phyloP scores from a whole-genome alignment of 352 stramenopile species.

The Globisporangium takayamanum region DNA sequence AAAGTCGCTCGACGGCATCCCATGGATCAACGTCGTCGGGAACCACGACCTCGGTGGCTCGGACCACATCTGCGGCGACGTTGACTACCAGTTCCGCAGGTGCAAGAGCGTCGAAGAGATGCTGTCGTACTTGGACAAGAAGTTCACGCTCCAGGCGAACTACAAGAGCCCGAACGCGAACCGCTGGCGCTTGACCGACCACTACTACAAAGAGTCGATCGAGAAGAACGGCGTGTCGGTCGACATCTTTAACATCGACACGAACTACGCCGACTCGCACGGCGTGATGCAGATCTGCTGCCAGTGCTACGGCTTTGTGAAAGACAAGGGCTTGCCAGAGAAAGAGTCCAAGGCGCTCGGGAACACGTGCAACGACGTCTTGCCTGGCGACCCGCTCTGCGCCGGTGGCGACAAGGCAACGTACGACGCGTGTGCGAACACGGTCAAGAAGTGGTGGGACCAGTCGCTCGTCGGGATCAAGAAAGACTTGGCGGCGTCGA shows the following conservation, averaged over 20 bases:
- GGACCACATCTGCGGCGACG: constrained; percentile 80
- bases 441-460: constrained; percentile 76
- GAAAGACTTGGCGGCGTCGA: constrained; percentile 64
- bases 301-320: constrained; percentile 84
- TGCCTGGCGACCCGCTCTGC: constrained; percentile 57
- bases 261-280: constrained; percentile 81
- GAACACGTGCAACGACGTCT: constrained; percentile 65
- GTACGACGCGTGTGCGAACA: constrained; percentile 72
- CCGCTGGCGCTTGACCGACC: constrained; percentile 74
- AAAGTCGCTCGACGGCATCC: constrained; percentile 55
- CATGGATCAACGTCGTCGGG: constrained; percentile 83
- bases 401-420: constrained; percentile 56
- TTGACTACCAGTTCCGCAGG: constrained; percentile 82
- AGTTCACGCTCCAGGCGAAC: constrained; percentile 70
- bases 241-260: constrained; percentile 87
- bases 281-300: constrained; percentile 82
- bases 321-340: constrained; percentile 44
- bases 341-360: constrained; percentile 47
- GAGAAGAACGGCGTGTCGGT: constrained; percentile 77
- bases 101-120: constrained; percentile 66
- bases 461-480: constrained; percentile 61
- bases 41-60: constrained; percentile 87
- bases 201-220: constrained; percentile 82
- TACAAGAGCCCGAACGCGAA: constrained; percentile 79
- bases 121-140: constrained; percentile 77